Conservation (phyloP, 148 eudicot genomes). For the Vaccinium macrocarpon region DNA sequence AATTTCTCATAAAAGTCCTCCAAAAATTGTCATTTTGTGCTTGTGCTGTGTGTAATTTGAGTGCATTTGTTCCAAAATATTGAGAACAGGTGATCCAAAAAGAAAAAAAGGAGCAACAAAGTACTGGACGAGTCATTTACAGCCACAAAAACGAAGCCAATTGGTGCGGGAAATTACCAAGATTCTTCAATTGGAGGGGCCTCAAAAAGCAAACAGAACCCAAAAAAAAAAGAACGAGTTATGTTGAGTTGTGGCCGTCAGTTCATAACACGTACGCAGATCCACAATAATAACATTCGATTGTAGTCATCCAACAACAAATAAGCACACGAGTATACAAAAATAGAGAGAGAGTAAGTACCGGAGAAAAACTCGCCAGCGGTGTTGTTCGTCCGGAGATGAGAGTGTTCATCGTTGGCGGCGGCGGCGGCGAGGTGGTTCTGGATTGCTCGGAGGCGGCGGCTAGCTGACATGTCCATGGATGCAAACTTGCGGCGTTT, state of each 20-base stretch:
- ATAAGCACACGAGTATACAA: not conserved
- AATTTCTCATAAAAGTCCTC: too few relatives aligned
- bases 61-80: not conserved
- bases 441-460: constrained; percentile 52
- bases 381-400: constrained; percentile 33
- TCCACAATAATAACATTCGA: not conserved
- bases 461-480: constrained; percentile 55
- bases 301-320: not conserved
- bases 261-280: not conserved
- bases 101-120: too few relatives aligned
- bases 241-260: too few relatives aligned
- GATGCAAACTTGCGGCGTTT: not conserved
- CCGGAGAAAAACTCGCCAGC: constrained; percentile 64
- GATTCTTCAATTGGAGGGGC: not conserved
- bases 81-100: too few relatives aligned
- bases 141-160: not conserved
- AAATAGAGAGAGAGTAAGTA: constrained; percentile 15
- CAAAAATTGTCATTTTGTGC: too few relatives aligned
- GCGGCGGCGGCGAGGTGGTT: constrained; percentile 35
- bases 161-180: not conserved
- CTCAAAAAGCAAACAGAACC: not conserved
- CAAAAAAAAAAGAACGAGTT: not conserved
- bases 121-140: not conserved
- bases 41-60: too few relatives aligned
- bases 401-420: constrained; percentile 15